Evolutionary conservation across 148 eudicot genomes (phyloP).

Genomic region (Camellia japonica): DNA sequence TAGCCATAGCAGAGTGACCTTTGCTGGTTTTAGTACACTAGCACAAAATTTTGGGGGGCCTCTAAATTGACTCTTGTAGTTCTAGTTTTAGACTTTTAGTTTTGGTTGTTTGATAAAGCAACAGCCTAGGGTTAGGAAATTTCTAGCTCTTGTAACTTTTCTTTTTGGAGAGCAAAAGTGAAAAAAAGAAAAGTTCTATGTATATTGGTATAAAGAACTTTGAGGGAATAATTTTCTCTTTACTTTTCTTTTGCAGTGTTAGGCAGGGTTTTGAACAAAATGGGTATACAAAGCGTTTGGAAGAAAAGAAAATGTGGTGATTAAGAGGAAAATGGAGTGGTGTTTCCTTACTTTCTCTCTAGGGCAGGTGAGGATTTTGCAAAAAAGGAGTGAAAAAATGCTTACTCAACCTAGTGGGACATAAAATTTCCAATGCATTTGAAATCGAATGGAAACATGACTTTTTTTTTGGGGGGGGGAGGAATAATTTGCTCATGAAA

Average conservation of each 20-base stretch:
- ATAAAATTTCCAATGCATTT: too few relatives aligned
- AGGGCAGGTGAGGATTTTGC: too few relatives aligned
- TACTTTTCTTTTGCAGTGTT: not conserved
- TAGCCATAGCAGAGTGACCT: not conserved
- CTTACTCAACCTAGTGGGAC: too few relatives aligned
- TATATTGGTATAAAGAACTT: not conserved
- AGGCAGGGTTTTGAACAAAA: not conserved
- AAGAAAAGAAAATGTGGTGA: not conserved
- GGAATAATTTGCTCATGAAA: too few relatives aligned
- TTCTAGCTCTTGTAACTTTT: not conserved
- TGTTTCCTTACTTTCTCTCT: not conserved
- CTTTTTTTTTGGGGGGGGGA: too few relatives aligned
- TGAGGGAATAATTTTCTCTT: not conserved
- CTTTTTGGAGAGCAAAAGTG: conserved; percentile 4
- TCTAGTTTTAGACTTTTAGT: not conserved
- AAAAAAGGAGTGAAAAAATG: too few relatives aligned
- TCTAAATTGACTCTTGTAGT: not conserved
- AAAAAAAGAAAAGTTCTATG: not conserved
- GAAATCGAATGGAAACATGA: too few relatives aligned
- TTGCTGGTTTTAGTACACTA: conserved; percentile 1
- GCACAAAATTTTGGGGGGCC: not conserved
- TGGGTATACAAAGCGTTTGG: not conserved
- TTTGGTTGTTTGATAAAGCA: conserved; percentile 13
- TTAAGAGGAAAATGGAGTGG: not conserved
- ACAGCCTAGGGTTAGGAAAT: not conserved